Evolutionary conservation across 257 asterid species (phyloP).

Genomic region (Fraxinus excelsior): DNA sequence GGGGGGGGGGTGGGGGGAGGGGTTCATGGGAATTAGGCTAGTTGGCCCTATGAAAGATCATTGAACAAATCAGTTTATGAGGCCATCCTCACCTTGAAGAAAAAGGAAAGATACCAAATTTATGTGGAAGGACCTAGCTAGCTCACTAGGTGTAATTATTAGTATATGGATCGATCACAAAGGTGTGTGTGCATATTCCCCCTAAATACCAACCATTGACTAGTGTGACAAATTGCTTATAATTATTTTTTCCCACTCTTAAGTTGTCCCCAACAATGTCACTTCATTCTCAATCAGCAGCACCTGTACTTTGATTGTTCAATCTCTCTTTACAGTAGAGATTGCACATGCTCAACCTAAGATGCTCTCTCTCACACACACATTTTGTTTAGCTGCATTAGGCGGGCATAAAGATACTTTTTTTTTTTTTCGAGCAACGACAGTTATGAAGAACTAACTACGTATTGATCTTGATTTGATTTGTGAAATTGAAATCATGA

Average conservation of each 20-base stretch:
- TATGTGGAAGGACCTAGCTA: neutral
- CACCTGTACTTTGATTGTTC: constrained; percentile 43
- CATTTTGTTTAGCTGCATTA: too few species aligned
- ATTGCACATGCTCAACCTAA: constrained; percentile 46
- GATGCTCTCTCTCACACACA: neutral
- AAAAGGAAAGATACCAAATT: neutral
- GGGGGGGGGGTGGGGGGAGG: too few species aligned
- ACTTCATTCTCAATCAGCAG: constrained; percentile 43
- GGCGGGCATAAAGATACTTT: neutral
- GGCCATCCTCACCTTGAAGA: neutral
- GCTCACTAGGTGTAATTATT: neutral
- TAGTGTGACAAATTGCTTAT: constrained; percentile 23
- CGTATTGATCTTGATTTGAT: too few species aligned
- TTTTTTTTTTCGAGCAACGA: neutral
- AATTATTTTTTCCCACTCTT: constrained; percentile 21
- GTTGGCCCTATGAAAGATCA: too few species aligned
- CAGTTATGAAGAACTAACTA: too few species aligned
- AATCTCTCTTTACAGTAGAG: constrained; percentile 60
- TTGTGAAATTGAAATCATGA: too few species aligned
- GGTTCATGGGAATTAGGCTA: neutral
- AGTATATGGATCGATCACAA: constrained; percentile 29
- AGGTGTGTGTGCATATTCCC: constrained; percentile 31
- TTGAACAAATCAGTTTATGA: too few species aligned
- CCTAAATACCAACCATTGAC: constrained; percentile 50
- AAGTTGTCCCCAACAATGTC: constrained; percentile 52